These are phyloP conservation scores for Debaryomyces maramus DNA, from an alignment of 805 yeast species.

Conservation along the genomic window DNA sequence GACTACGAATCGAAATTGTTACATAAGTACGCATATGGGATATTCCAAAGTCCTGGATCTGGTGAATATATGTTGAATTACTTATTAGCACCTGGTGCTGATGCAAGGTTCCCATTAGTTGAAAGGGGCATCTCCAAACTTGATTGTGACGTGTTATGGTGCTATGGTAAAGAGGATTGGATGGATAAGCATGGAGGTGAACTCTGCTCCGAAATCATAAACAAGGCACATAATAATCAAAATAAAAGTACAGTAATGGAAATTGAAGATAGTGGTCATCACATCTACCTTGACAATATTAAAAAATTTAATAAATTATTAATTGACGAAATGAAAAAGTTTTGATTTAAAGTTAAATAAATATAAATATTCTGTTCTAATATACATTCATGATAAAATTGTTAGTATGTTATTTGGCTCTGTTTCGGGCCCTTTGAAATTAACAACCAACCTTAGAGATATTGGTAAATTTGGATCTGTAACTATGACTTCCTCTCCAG, in stretches of 20 bases:
- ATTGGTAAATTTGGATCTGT: constrained; percentile 56
- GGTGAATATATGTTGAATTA: constrained; percentile 91
- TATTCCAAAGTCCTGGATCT: constrained; percentile 83
- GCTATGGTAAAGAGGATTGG: constrained; percentile 79
- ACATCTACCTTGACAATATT: constrained; percentile 70
- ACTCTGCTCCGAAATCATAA: constrained; percentile 36
- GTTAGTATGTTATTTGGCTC: constrained; percentile 18
- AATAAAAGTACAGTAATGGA: constrained; percentile 31
- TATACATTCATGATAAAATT: constrained; percentile 1
- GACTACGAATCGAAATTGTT: constrained; percentile 49
- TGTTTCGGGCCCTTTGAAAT: constrained; percentile 24
- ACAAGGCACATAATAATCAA: constrained; percentile 12
- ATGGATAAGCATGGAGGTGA: constrained; percentile 56
- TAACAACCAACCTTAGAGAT: constrained; percentile 27
- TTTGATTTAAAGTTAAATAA: constrained; percentile 1
- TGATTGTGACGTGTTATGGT: constrained; percentile 70
- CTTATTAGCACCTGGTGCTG: constrained; percentile 87
- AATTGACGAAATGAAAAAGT: constrained; percentile 48
- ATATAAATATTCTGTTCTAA: constrained; percentile 1
- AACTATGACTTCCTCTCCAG: constrained; percentile 51
- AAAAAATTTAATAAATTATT: constrained; percentile 52
- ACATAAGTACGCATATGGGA: constrained; percentile 79
- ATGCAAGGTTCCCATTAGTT: constrained; percentile 72
- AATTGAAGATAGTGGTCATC: constrained; percentile 70
- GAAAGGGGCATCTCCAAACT: constrained; percentile 50